Conservation (phyloP, 805 yeast species). For the Schwanniomyces occidentalis region DNA sequence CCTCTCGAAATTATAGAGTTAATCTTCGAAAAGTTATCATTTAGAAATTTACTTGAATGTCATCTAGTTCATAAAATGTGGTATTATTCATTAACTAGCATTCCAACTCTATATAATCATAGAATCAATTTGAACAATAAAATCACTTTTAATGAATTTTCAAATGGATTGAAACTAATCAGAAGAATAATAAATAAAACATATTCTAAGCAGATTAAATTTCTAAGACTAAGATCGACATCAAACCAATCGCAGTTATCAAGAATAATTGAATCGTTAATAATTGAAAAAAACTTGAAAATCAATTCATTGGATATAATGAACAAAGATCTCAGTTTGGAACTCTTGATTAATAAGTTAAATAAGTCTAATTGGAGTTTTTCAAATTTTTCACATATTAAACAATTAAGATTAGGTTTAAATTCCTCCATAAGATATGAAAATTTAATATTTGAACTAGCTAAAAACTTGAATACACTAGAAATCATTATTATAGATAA, state of each 20-base stretch:
- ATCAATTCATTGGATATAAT: slow-evolving; percentile 27
- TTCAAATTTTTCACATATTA: slow-evolving; percentile 19
- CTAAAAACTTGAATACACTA: slow-evolving; percentile 22
- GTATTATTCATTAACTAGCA: slow-evolving; percentile 25
- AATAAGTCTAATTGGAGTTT: slow-evolving; percentile 27
- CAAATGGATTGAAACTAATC: slow-evolving; percentile 27
- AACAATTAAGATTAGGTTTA: slow-evolving; percentile 25
- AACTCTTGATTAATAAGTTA: slow-evolving; percentile 23
- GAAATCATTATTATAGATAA: slow-evolving; percentile 22
- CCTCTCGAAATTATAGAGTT: slow-evolving; percentile 31
- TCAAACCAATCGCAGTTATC: slow-evolving; percentile 22
- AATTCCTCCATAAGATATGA: slow-evolving; percentile 23
- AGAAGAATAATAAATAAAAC: slow-evolving; percentile 20
- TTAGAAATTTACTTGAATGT: slow-evolving; percentile 23
- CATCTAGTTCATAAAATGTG: slow-evolving; percentile 36
- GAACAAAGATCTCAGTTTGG: slow-evolving; percentile 25
- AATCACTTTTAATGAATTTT: slow-evolving; percentile 28
- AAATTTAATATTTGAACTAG: slow-evolving; percentile 19
- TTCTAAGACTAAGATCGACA: slow-evolving; percentile 23
- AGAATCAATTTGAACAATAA: slow-evolving; percentile 24
- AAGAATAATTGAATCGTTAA: slow-evolving; percentile 26
- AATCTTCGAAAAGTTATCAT: slow-evolving; percentile 24
- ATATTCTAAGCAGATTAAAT: slow-evolving; percentile 16
- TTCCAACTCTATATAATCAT: slow-evolving; percentile 27
- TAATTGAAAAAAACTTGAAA: slow-evolving; percentile 21